Base-by-base conservation (phyloP, 2,329 filamentous ascomycete species). In the Penicillium concentricum region DNA sequence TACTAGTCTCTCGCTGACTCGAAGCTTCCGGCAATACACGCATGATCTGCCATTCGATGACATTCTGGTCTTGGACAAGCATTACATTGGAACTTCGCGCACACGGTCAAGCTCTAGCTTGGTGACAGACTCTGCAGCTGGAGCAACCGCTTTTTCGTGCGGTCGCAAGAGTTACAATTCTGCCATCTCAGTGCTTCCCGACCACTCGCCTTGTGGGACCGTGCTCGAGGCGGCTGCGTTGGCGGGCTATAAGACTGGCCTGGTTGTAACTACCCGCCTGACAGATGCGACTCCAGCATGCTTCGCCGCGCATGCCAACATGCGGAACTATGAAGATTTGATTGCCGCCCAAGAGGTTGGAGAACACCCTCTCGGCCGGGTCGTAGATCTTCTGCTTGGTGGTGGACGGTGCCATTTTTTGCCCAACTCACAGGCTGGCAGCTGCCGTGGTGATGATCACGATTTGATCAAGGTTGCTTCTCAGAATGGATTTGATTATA, bases 241-340 rank as follows among this genome's bases (percentile, higher is more conserved):
- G 65, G 89, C 90, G 9, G 94, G 94, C 15, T 97, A 97, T 72
- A 88, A 87, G 76, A 99, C 94, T 2, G 94, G 94, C 0, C 76
- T 99, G 62, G 94, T 97, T 2, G 94, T 97, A 30, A 99, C 94
- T 0, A 99, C 94, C 0, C 86, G 93, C 60, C 86, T 97, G 60
- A 97, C 94, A 4, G 94, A 99, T 78, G 94, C 94, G 4, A 99
- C 94, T 2, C 94, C 94, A 0, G 94, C 94, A 2, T 96, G 91
- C 74, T 99, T 99, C 73, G 92, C 91, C 4, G 87, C 90, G 45
- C 94, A 97, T 71, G 94, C 92, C 16, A 86, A 91, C 61, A 80
- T 85, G 62, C 86, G 94, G 48, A 78, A 82, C 58, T 90, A 96
- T 77, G 90, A 95, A 73, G 92, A 97, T 73, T 84, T 89, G 49